These are phyloP conservation scores for Microbotryum intermedium DNA, from an alignment of 1,284 basidiomycete genomes.

Conservation along the genomic window DNA sequence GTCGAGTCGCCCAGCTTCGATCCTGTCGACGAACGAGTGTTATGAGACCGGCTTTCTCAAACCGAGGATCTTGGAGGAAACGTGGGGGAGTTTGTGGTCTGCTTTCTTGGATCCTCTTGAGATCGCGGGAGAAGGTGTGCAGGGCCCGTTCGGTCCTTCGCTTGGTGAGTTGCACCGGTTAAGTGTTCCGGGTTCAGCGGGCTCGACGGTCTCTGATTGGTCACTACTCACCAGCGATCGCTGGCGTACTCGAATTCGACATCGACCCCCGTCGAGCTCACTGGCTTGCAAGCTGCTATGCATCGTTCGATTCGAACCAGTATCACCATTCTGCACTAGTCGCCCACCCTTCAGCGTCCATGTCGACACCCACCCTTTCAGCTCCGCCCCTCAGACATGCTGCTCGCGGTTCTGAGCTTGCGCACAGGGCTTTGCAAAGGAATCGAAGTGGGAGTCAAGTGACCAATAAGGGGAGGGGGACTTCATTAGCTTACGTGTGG, in stretches of 20 bases:
- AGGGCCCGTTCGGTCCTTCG: neutral
- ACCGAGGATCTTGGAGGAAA: conserved; percentile 11
- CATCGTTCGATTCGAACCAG: no score
- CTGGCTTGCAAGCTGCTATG: conserved; percentile 16
- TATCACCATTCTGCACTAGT: no score
- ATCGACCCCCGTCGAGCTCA: conserved; percentile 22
- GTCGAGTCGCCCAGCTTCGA: neutral
- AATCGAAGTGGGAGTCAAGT: no score
- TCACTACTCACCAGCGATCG: conserved; percentile 20
- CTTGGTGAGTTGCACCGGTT: conserved; percentile 7
- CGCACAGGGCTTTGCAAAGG: no score
- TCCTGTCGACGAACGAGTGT: neutral
- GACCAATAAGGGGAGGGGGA: no score
- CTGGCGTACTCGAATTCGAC: conserved; percentile 29
- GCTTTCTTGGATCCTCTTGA: conserved; percentile 2
- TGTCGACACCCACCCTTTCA: no score
- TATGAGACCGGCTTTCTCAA: conserved; percentile 1
- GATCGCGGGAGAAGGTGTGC: neutral
- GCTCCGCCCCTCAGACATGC: no score
- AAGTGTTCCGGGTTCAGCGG: neutral
- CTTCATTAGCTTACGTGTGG: no score
- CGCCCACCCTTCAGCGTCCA: no score
- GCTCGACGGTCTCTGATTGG: neutral
- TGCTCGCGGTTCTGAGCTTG: no score
- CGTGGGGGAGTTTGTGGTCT: conserved; percentile 7